phyloP scores from a whole-genome alignment of 2,329 filamentous ascomycete genomes.

The Aspergillus hiratsukae region DNA sequence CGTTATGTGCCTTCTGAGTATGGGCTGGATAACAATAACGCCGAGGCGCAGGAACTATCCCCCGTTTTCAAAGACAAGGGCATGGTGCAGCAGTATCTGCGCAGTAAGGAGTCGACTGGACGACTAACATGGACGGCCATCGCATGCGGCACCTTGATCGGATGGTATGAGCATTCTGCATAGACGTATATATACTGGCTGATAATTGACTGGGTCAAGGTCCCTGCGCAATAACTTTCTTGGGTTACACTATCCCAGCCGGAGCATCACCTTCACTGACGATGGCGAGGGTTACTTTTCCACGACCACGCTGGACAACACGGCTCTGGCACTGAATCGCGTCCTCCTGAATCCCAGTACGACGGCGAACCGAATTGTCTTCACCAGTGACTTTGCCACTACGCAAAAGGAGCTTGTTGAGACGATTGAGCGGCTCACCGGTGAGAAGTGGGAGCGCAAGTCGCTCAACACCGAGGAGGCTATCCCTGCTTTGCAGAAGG shows the following conservation, averaged over 20 bases:
- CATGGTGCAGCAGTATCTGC: slow-evolving; percentile 8
- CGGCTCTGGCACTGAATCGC: slow-evolving; percentile 7
- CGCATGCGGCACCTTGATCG: slow-evolving; percentile 12
- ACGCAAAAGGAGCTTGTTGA: slow-evolving; percentile 10
- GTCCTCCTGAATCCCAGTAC: slow-evolving; percentile 5
- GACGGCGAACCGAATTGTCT: slow-evolving; percentile 11
- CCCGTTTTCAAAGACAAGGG: slow-evolving; percentile 10
- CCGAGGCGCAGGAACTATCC: slow-evolving; percentile 2
- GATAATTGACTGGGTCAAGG: background rate
- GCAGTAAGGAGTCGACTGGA: slow-evolving; percentile 6
- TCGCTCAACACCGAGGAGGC: slow-evolving; percentile 5
- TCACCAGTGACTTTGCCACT: slow-evolving; percentile 11
- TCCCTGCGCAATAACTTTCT: slow-evolving; percentile 9
- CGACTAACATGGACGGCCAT: slow-evolving; percentile 14
- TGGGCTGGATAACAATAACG: slow-evolving; percentile 9
- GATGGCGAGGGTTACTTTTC: slow-evolving; percentile 5
- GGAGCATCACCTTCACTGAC: slow-evolving; percentile 6
- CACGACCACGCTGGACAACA: slow-evolving; percentile 10
- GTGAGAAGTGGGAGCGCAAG: slow-evolving; percentile 6
- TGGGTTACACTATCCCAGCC: slow-evolving; percentile 3
- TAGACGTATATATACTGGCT: background rate
- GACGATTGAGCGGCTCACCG: slow-evolving; percentile 8
- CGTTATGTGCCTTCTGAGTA: slow-evolving; percentile 14
- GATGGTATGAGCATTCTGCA: slow-evolving; percentile 8
- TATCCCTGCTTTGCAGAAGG: slow-evolving; percentile 3